Percentiles rank a stretch among this genome's conserved stretches.
Evolutionary conservation across 2,329 filamentous ascomycete species (phyloP).

Genomic region (Xylaria sp.): DNA sequence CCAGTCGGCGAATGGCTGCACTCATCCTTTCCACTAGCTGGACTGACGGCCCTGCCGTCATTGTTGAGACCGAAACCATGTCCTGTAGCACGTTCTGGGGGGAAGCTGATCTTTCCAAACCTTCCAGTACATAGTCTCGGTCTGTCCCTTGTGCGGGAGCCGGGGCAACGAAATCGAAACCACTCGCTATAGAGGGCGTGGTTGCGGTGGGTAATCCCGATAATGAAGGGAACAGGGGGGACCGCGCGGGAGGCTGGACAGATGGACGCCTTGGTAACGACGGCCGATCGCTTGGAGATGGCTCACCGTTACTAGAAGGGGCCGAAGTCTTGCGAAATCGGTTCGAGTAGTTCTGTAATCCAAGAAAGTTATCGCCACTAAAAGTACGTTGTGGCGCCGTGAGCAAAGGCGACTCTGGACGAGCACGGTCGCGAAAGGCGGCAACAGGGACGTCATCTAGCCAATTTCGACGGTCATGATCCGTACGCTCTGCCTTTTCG

Average conservation of each 20-base stretch:
- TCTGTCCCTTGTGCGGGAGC: conserved; percentile 53
- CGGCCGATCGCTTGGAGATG: conserved; percentile 47
- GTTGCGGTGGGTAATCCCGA: conserved; percentile 43
- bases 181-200: conserved; percentile 55
- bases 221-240: conserved; percentile 47
- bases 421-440: conserved; percentile 53
- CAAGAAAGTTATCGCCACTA: conserved; percentile 58
- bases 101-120: conserved; percentile 61
- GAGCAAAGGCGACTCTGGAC: conserved; percentile 61
- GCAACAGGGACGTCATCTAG: conserved; percentile 54
- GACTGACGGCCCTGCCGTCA: conserved; percentile 88
- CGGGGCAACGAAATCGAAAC: conserved; percentile 51
- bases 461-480: conserved; percentile 55
- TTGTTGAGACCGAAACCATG: conserved; percentile 86
- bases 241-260: conserved; percentile 52
- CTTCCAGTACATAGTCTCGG: conserved; percentile 56
- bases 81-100: conserved; percentile 77
- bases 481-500: conserved; percentile 48
- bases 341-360: conserved; percentile 49
- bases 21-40: conserved; percentile 97
- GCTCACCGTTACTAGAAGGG: conserved; percentile 56
- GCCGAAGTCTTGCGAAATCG: conserved; percentile 55
- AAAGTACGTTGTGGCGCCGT: conserved; percentile 55
- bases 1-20: conserved; percentile 85
- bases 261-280: conserved; percentile 56